Conservation (phyloP, 208 protist species). For the Trypanosoma lewisi region DNA sequence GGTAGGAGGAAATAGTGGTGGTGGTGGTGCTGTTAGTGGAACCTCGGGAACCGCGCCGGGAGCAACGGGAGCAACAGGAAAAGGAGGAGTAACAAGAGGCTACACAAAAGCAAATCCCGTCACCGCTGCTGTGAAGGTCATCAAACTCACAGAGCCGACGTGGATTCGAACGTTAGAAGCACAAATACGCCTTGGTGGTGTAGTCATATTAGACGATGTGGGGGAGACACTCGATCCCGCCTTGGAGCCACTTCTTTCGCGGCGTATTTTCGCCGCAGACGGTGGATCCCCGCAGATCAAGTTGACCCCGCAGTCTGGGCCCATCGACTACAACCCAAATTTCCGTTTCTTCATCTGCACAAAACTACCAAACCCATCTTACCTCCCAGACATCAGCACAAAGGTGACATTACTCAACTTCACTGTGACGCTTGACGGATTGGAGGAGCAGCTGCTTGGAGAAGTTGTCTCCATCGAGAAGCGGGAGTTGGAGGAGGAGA, state of each 20-base stretch:
- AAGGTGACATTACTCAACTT: slow-evolving; percentile 97
- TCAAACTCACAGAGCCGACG: slow-evolving; percentile 89
- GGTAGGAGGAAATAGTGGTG: no score
- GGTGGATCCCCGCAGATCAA: slow-evolving; percentile 81
- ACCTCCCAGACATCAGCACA: slow-evolving; percentile 95
- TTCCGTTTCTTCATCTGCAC: slow-evolving; percentile 95
- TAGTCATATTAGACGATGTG: slow-evolving; percentile 94
- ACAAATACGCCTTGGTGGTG: slow-evolving; percentile 91
- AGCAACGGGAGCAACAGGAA: no score
- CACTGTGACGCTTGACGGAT: slow-evolving; percentile 94
- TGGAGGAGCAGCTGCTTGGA: slow-evolving; percentile 95
- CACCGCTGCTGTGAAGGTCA: slow-evolving; percentile 56
- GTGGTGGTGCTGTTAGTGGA: slow-evolving; percentile 22
- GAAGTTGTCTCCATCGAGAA: slow-evolving; percentile 94
- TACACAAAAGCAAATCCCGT: neutral
- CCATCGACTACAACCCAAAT: slow-evolving; percentile 90
- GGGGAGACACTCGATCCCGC: slow-evolving; percentile 94
- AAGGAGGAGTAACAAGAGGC: neutral
- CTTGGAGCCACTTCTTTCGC: slow-evolving; percentile 91
- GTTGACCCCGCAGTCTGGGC: slow-evolving; percentile 83
- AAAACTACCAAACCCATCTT: slow-evolving; percentile 95
- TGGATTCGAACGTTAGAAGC: slow-evolving; percentile 91
- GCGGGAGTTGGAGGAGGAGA: slow-evolving; percentile 92
- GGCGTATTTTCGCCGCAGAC: slow-evolving; percentile 79
- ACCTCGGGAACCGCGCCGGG: slow-evolving; percentile 23